phyloP scores from a whole-genome alignment of 140 eudicot genomes.

The Cichorium intybus region DNA sequence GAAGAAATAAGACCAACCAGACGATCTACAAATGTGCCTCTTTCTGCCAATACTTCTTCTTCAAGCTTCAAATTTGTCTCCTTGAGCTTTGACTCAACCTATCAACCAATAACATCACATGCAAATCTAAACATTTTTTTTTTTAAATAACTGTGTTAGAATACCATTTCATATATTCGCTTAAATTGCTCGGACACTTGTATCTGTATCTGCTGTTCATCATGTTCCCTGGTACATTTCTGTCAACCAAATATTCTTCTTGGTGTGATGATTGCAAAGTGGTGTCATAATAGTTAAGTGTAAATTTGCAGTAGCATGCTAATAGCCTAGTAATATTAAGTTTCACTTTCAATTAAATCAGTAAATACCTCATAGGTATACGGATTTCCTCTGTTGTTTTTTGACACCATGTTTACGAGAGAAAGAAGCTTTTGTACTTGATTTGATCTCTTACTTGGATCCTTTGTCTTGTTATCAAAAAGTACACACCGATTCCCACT shows the following conservation, averaged over 20 bases:
- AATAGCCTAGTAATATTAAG: neutral
- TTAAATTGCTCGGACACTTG: slow-evolving; percentile 17
- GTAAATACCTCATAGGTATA: slow-evolving; percentile 55
- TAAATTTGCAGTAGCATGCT: neutral
- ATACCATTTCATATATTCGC: slow-evolving; percentile 14
- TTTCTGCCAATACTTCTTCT: neutral
- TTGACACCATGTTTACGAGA: slow-evolving; percentile 44
- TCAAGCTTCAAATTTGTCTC: neutral
- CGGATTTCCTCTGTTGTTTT: slow-evolving; percentile 54
- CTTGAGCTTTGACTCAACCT: slow-evolving; percentile 37
- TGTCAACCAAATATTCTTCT: slow-evolving; percentile 17
- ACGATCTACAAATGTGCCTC: too few relatives aligned
- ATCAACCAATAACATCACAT: neutral
- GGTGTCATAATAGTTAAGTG: neutral
- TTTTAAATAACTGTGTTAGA: neutral
- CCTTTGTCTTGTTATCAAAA: slow-evolving; percentile 62
- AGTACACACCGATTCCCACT: slow-evolving; percentile 60
- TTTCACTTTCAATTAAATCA: slow-evolving; percentile 59
- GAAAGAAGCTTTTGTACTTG: slow-evolving; percentile 46
- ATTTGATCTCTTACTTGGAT: slow-evolving; percentile 25
- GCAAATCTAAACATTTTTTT: too few relatives aligned
- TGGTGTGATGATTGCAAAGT: neutral
- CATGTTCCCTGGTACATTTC: slow-evolving; percentile 20
- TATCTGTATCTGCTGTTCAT: neutral
- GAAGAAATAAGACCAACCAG: too few relatives aligned